Conservation (phyloP, 148 eudicot genomes). For the Rhododendron mucronatum region DNA sequence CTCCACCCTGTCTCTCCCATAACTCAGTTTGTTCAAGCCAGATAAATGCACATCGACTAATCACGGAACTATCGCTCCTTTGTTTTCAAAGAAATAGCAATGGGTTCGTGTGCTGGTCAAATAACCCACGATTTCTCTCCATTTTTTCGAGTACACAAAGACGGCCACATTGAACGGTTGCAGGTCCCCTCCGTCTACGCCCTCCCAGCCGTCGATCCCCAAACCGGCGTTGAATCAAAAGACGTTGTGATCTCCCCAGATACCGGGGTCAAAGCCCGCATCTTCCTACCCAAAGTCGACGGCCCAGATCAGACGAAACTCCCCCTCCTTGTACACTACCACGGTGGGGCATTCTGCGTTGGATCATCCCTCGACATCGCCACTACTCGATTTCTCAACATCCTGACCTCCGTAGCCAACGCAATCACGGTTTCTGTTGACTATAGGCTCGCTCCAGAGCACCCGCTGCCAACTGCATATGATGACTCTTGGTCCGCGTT, state of each 20-base stretch:
- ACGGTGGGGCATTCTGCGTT: constrained; percentile 21
- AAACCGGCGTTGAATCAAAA: constrained; percentile 17
- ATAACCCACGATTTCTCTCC: not conserved
- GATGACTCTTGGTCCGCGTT: constrained; percentile 1
- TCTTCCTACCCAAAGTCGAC: constrained; percentile 14
- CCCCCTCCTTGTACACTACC: constrained; percentile 19
- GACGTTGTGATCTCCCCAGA: constrained; percentile 25
- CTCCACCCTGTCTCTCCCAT: constrained; percentile 4
- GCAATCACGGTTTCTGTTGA: not conserved
- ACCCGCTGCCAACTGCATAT: not conserved
- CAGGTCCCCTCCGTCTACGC: not conserved
- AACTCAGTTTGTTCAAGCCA: not conserved
- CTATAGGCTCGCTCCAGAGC: not conserved
- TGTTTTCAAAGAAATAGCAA: constrained; percentile 19
- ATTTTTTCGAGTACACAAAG: not conserved
- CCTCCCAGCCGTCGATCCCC: constrained; percentile 19
- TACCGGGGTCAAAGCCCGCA: constrained; percentile 15
- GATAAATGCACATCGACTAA: not conserved
- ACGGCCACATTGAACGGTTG: not conserved
- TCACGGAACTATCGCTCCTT: not conserved
- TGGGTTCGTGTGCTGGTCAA: not conserved
- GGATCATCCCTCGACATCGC: constrained; percentile 9
- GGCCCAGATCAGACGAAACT: not conserved
- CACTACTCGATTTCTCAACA: not conserved
- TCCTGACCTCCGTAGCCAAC: constrained; percentile 4